These are phyloP conservation scores for Prunus salicina DNA, from an alignment of 306 rosid species.

Conservation along the genomic window DNA sequence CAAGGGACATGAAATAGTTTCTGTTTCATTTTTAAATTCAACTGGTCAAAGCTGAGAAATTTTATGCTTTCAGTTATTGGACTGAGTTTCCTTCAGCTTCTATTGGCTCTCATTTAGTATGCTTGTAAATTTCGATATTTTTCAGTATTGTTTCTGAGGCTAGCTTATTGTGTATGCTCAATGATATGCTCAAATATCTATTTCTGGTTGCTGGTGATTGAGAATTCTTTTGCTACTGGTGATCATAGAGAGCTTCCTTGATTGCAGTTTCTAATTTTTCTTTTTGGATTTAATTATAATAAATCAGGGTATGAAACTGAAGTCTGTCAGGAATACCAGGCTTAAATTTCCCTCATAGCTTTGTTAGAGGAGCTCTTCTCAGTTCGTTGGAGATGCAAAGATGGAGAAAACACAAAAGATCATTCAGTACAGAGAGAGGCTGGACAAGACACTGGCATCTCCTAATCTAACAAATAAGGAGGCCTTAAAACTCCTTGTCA, in stretches of 20 bases:
- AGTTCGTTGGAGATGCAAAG: slow-evolving; percentile 33
- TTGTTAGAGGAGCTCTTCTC: slow-evolving; percentile 23
- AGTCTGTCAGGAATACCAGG: slow-evolving; percentile 16
- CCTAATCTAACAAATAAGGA: slow-evolving; percentile 58
- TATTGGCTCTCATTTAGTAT: neutral
- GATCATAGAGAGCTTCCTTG: neutral
- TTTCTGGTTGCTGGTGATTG: slow-evolving; percentile 7
- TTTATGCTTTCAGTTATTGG: neutral
- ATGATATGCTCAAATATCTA: neutral
- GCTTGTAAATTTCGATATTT: neutral
- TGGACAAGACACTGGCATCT: slow-evolving; percentile 67
- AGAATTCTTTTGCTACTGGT: neutral
- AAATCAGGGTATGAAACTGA: slow-evolving; percentile 22
- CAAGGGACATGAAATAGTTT: neutral
- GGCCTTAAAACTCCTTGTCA: slow-evolving; percentile 53
- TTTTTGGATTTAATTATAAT: neutral
- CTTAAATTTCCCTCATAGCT: slow-evolving; percentile 1
- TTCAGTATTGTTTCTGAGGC: neutral
- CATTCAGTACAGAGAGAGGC: slow-evolving; percentile 70
- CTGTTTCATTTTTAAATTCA: neutral
- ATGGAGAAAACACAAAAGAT: slow-evolving; percentile 64
- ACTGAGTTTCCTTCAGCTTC: neutral
- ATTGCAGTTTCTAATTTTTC: slow-evolving; percentile 3
- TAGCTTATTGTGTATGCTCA: neutral
- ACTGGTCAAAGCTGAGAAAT: neutral